phyloP scores from a whole-genome alignment of 2,329 filamentous ascomycete genomes.

The Aschersonia sp. region DNA sequence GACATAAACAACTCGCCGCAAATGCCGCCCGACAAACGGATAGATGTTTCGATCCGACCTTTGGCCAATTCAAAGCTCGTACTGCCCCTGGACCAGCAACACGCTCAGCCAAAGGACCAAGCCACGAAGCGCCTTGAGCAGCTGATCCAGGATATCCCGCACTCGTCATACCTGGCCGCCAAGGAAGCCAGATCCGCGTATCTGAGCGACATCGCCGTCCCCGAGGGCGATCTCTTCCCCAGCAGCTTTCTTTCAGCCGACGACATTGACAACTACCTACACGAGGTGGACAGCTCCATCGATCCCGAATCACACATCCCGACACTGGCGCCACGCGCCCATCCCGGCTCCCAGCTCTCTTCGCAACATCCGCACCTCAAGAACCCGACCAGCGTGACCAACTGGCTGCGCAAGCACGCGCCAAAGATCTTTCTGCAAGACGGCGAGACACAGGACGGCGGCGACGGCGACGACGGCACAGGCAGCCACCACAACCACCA shows the following conservation, averaged over 20 bases:
- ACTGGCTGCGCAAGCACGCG: conserved; percentile 79
- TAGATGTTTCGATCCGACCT: conserved; percentile 47
- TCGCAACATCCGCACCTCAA: conserved; percentile 24
- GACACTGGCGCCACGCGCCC: conserved; percentile 35
- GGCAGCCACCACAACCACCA: conserved; percentile 10
- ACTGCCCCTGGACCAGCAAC: conserved; percentile 16
- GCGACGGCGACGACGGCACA: conserved; percentile 25
- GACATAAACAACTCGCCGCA: conserved; percentile 79
- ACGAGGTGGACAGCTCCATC: conserved; percentile 42
- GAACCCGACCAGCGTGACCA: conserved; percentile 88
- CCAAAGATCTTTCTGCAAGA: conserved; percentile 77
- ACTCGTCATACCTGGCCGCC: conserved; percentile 35
- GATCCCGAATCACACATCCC: conserved; percentile 28
- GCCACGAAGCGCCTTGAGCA: conserved; percentile 33
- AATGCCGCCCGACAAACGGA: conserved; percentile 59
- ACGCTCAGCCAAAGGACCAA: conserved; percentile 23
- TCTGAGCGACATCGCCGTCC: conserved; percentile 31
- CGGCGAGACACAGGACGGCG: conserved; percentile 26
- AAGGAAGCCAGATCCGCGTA: conserved; percentile 48
- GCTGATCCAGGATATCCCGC: conserved; percentile 38
- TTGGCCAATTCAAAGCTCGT: conserved; percentile 23
- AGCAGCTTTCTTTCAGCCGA: conserved; percentile 53
- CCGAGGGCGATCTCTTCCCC: conserved; percentile 39
- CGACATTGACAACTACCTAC: conserved; percentile 61
- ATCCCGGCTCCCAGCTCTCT: conserved; percentile 20